A percentile compares a stretch with the other conserved stretches of the same genome.
Conservation (phyloP, 2,329 filamentous ascomycete species). For the Xylaria polymorpha region DNA sequence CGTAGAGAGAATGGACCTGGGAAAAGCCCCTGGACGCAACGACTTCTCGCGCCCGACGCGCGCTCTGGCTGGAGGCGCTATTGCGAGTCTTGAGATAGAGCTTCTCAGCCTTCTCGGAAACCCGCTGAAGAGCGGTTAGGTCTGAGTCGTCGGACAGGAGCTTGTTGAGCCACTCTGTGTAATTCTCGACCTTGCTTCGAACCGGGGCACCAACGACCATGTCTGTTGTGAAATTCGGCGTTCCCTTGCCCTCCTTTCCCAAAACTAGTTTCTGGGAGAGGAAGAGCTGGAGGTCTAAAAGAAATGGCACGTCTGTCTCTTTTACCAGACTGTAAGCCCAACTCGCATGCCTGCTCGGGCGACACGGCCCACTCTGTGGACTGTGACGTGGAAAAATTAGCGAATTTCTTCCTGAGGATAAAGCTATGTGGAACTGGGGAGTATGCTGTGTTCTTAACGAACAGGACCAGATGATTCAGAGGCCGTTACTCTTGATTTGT, state of each 20-base stretch:
- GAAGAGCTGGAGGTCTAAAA: slow-evolving; percentile 94
- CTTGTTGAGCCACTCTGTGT: slow-evolving; percentile 86
- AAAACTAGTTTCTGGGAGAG: slow-evolving; percentile 84
- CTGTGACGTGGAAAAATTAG: slow-evolving; percentile 47
- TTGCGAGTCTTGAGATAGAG: slow-evolving; percentile 91
- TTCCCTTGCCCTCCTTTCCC: slow-evolving; percentile 70
- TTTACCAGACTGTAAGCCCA: slow-evolving; percentile 96
- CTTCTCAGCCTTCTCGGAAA: slow-evolving; percentile 89
- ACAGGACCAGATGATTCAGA: neutral
- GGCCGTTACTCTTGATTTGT: neutral
- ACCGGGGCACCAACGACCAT: slow-evolving; percentile 83
- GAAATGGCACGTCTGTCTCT: slow-evolving; percentile 88
- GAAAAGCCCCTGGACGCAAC: slow-evolving; percentile 76
- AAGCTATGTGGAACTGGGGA: neutral
- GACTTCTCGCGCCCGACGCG: slow-evolving; percentile 84
- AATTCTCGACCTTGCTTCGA: slow-evolving; percentile 77
- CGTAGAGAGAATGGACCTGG: slow-evolving; percentile 84
- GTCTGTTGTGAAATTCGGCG: slow-evolving; percentile 80
- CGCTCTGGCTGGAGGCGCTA: slow-evolving; percentile 89
- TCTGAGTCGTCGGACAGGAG: slow-evolving; percentile 80
- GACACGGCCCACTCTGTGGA: slow-evolving; percentile 95
- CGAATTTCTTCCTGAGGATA: neutral
- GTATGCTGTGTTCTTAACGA: neutral
- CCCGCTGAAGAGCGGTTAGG: slow-evolving; percentile 74
- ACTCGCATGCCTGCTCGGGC: slow-evolving; percentile 89